Evolutionary conservation across 164 flowering plant species (phyloP), one percentile per base, ranked within the genome.

Genomic region (Chimonanthus salicifolius): DNA sequence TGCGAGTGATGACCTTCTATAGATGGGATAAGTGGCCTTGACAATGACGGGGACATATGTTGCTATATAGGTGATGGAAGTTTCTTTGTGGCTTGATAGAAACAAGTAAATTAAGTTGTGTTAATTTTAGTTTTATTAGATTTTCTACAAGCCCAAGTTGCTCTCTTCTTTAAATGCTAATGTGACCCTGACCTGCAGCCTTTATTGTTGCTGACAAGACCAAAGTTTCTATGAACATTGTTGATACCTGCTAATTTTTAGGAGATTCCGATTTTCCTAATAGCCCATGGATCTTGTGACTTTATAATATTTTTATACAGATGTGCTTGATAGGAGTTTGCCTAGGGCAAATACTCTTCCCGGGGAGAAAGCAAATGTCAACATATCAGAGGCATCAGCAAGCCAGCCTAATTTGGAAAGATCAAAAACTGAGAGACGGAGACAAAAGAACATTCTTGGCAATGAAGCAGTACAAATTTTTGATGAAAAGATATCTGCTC

Each of bases 401-500:
- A 66, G 76, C 71, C 81, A 72, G 15, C 64, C 51, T 64, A 89
- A 79, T 76, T 77, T 92, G 72, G 94, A 82, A 75, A 85, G 89
- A 78, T 86, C 99, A 63, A 92, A 88, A 81, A 90, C 95, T 21
- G 97, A 92, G 84, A 84, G 81, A 75, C 87, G 78, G 21, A 82
- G 82, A 79, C 87, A 76, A 68, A 75, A 64, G 49, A 81, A 73
- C 73, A 60, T 82, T 49, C 82, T 71, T 76, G 78, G 88, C 67
- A 82, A 79, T 79, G 89, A 90, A 49, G 87, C 92, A 33, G 91
- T 90, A 43, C 85, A 88, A 65, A 82, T 94, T 78, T 90, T 88
- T 84, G 90, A 91, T 79, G 85, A 87, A 50, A 90, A 83, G 68
- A 84, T 91, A 54, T 73, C 97, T 71, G 85, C 71, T 16, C 87